Conservation (phyloP, 768 basidiomycete genomes). For the Mycena kentingensis region DNA sequence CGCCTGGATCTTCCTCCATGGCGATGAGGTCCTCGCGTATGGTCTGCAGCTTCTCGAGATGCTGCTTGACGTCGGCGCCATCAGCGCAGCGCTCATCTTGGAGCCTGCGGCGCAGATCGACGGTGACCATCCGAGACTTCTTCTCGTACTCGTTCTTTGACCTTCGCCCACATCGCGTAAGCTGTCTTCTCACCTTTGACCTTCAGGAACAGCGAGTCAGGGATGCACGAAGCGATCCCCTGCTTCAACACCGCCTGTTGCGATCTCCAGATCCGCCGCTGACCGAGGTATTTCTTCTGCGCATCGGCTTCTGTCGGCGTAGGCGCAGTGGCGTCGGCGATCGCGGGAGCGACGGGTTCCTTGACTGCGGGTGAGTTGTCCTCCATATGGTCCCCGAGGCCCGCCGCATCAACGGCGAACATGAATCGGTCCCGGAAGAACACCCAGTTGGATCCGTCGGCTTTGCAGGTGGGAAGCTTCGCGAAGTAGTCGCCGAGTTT, state of each 20-base stretch:
- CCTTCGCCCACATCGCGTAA: slow-evolving; percentile 19
- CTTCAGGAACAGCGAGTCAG: slow-evolving; percentile 25
- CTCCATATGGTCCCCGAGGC: too few species aligned
- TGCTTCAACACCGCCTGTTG: slow-evolving; percentile 23
- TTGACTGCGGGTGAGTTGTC: too few species aligned
- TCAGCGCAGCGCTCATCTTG: slow-evolving; percentile 25
- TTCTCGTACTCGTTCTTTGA: slow-evolving; percentile 22
- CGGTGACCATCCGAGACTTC: slow-evolving; percentile 18
- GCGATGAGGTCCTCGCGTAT: background rate
- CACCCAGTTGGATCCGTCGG: too few species aligned
- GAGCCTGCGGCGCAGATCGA: slow-evolving; percentile 23
- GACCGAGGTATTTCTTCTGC: too few species aligned
- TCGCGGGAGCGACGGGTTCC: too few species aligned
- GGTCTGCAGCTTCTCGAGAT: background rate
- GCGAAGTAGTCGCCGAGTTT: too few species aligned
- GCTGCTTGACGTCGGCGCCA: slow-evolving; percentile 19
- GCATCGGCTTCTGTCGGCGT: too few species aligned
- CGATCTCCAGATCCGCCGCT: too few species aligned
- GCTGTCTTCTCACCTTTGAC: slow-evolving; percentile 15
- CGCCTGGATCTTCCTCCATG: background rate
- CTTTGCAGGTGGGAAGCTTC: too few species aligned
- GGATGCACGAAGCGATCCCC: slow-evolving; percentile 22
- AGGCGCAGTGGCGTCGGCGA: too few species aligned
- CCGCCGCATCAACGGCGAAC: too few species aligned
- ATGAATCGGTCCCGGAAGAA: too few species aligned